phyloP scores from a whole-genome alignment of 805 yeast species.

The Grigorovia jiainica region DNA sequence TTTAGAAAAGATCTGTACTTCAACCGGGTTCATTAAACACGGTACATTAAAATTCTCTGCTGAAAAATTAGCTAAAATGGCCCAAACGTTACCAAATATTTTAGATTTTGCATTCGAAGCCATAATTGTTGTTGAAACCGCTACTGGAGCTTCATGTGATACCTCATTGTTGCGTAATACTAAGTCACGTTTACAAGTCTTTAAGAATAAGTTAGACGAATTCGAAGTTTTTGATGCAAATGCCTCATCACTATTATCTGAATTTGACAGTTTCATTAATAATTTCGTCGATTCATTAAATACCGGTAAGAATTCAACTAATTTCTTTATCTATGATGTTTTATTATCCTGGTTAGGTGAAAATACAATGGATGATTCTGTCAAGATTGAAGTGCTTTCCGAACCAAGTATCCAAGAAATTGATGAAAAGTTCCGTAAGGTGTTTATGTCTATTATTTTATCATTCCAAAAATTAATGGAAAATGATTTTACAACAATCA shows the following conservation, averaged over 20 bases:
- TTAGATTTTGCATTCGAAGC: conserved; percentile 26
- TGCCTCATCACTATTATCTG: conserved; percentile 8
- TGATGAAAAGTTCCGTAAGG: conserved; percentile 40
- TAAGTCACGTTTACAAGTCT: conserved; percentile 9
- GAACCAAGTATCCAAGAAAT: conserved; percentile 26
- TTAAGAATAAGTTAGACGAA: conserved; percentile 6
- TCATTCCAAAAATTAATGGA: conserved; percentile 54
- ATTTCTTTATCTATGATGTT: conserved; percentile 41
- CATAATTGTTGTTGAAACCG: conserved; percentile 8
- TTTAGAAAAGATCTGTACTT: conserved; percentile 15
- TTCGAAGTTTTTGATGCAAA: conserved; percentile 12
- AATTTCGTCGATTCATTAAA: conserved; percentile 24
- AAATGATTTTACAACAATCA: conserved; percentile 25
- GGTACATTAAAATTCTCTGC: conserved; percentile 6
- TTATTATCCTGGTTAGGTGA: conserved; percentile 38
- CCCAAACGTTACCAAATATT: conserved; percentile 29
- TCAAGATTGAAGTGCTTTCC: background rate
- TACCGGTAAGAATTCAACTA: conserved; percentile 31
- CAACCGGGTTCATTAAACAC: conserved; percentile 15
- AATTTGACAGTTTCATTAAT: conserved; percentile 21
- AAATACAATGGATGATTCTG: conserved; percentile 1
- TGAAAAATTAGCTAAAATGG: conserved; percentile 8
- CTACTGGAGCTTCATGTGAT: conserved; percentile 5
- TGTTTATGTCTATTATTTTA: conserved; percentile 53
- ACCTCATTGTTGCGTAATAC: conserved; percentile 11